phyloP scores from a whole-genome alignment of 106 monocot genomes.

The Amphibolis antarctica region DNA sequence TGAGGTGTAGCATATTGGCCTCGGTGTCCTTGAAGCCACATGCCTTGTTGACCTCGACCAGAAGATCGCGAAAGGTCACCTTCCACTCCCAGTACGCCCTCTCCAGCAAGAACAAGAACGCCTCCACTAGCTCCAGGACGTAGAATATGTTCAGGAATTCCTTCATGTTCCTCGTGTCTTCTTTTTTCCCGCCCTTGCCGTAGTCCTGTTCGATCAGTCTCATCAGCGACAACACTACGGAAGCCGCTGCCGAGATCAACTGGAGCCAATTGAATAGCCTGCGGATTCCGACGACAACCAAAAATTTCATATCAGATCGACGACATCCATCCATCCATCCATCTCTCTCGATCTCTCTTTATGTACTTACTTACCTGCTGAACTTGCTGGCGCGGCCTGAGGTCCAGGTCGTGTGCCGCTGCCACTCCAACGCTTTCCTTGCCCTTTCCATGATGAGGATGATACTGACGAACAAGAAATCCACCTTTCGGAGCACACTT shows the following conservation, averaged over 20 bases:
- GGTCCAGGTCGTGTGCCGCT: slow-evolving; percentile 58
- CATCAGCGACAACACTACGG: slow-evolving; percentile 50
- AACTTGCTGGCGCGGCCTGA: too few relatives aligned
- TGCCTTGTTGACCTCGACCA: slow-evolving; percentile 39
- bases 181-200: slow-evolving; percentile 15
- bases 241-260: slow-evolving; percentile 47
- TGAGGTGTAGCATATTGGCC: slow-evolving; percentile 26
- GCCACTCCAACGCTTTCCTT: slow-evolving; percentile 83
- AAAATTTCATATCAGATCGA: too few relatives aligned
- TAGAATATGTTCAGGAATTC: slow-evolving; percentile 73
- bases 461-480: slow-evolving; percentile 66
- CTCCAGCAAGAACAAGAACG: slow-evolving; percentile 54
- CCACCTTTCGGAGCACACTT: too few relatives aligned
- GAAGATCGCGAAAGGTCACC: slow-evolving; percentile 29
- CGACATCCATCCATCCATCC: too few relatives aligned
- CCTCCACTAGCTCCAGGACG: slow-evolving; percentile 54
- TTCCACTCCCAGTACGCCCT: too few relatives aligned
- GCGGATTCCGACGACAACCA: too few relatives aligned
- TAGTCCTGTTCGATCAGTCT: slow-evolving; percentile 52
- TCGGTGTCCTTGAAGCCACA: slow-evolving; percentile 33
- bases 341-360: too few relatives aligned
- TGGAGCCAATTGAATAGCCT: slow-evolving; percentile 63
- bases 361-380: slow-evolving; percentile 17
- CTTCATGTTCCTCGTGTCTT: slow-evolving; percentile 37
- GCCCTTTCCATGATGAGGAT: slow-evolving; percentile 75